Percentiles rank a stretch among this genome's conserved stretches.
Conservation (phyloP, 2,329 filamentous ascomycete genomes). For the Phialemonium atrogriseum region DNA sequence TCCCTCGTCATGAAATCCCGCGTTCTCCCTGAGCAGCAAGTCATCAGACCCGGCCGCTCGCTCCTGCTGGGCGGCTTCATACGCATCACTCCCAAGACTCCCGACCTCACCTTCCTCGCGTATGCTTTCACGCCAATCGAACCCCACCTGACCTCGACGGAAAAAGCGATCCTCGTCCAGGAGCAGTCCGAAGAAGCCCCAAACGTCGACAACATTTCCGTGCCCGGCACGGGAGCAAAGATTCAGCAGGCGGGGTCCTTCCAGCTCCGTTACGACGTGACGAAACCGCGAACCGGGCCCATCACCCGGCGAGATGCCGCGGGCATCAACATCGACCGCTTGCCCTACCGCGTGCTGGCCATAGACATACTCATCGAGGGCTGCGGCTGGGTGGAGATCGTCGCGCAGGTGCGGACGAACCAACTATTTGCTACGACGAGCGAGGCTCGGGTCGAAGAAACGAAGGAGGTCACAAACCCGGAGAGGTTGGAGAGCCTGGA, state of each 20-base stretch:
- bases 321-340: slow-evolving; percentile 53
- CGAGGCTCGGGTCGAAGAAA: slow-evolving; percentile 11
- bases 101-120: slow-evolving; percentile 61
- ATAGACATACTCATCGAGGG: slow-evolving; percentile 86
- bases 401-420: slow-evolving; percentile 65
- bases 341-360: slow-evolving; percentile 74
- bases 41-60: slow-evolving; percentile 68
- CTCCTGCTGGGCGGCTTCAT: slow-evolving; percentile 80
- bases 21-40: slow-evolving; percentile 62
- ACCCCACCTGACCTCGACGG: slow-evolving; percentile 68
- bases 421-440: slow-evolving; percentile 24
- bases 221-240: slow-evolving; percentile 45
- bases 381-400: slow-evolving; percentile 86
- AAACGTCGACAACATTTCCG: slow-evolving; percentile 55
- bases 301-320: slow-evolving; percentile 56
- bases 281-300: slow-evolving; percentile 66
- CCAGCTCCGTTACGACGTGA: slow-evolving; percentile 73
- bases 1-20: slow-evolving; percentile 73
- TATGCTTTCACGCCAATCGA: slow-evolving; percentile 79
- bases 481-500: slow-evolving; percentile 18
- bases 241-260: slow-evolving; percentile 69
- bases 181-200: slow-evolving; percentile 47
- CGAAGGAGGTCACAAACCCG: slow-evolving; percentile 7
- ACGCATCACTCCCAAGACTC: slow-evolving; percentile 68
- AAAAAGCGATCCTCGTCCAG: slow-evolving; percentile 72